Evolutionary conservation across 1,139 yeast genomes (phyloP), one percentile per base, ranked within the genome.

Genomic region (Barnettozyma hawaiiensis): DNA sequence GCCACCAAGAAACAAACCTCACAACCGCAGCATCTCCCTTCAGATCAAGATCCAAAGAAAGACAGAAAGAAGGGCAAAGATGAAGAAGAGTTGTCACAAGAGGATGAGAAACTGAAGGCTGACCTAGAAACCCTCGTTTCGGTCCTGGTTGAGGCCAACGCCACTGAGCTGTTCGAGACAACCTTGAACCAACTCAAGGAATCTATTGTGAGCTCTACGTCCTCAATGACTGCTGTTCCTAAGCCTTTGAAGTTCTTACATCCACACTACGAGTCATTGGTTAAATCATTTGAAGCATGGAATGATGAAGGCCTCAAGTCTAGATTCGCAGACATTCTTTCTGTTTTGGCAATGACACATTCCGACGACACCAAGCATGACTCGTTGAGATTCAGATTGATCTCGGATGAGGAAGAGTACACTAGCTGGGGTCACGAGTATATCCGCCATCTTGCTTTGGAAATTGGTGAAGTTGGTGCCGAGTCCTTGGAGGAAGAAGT

Each of bases 161-260:
- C 64, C 7, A 65, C 71, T 4, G 34, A 42, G 19, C 69, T 78
- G 23, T 83, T 85, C 58, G 66, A 66, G 38, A 68, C 78, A 16
- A 74, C 87, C 23, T 71, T 94, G 54, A 73, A 73, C 36, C 71
- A 81, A 42, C 73, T 94, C 62, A 89, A 87, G 61, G 76, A 75
- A 42, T 78, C 78, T 57, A 90, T 92, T 56, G 81, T 87, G 54
- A 95, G 95, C 41, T 85, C 97, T 14, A 92, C 98, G 4, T 86
- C 97, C 27, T 89, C 97, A 8, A 92, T 92, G 97, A 94, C 98
- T 3, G 99, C 99, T 2, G 98, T 94, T 37, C 99, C 99, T 37
- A 94, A 92, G 63, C 98, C 99, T 12, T 76, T 92, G 66, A 94
- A 94, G 69, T 94, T 94, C 62, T 73, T 94, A 54, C 80, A 96